These are phyloP conservation scores for Dictyostelium citrinum DNA, from an alignment of 78 protist species.

Conservation along the genomic window DNA sequence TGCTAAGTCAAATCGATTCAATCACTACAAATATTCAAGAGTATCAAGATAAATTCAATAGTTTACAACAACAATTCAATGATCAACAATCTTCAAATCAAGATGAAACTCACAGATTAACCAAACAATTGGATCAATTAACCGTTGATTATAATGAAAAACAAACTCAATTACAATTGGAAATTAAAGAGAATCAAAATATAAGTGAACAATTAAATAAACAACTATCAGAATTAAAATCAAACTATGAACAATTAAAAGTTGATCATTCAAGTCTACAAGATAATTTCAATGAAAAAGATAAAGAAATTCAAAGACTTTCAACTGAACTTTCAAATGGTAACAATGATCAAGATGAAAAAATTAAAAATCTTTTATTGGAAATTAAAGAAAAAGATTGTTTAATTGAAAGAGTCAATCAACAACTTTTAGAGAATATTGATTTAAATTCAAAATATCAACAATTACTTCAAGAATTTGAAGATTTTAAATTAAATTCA, in stretches of 20 bases:
- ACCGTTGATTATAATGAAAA: background rate
- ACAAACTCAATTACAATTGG: background rate
- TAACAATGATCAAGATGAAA: too few relatives aligned
- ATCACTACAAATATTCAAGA: background rate
- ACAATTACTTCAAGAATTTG: background rate
- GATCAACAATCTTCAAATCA: background rate
- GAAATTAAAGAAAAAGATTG: background rate
- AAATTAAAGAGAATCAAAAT: background rate
- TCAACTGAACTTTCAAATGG: too few relatives aligned
- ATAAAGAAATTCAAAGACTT: background rate
- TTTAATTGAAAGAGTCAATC: background rate
- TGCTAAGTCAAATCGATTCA: background rate
- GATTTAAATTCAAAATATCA: background rate
- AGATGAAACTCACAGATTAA: background rate
- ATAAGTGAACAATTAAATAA: background rate
- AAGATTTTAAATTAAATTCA: background rate
- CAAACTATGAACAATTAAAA: too few relatives aligned
- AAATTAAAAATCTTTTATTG: background rate
- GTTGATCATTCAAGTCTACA: background rate
- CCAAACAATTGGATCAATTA: background rate
- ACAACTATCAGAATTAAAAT: too few relatives aligned
- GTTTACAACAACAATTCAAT: background rate
- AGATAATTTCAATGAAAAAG: background rate
- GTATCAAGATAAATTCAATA: background rate
- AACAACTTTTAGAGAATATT: background rate